Conservation (phyloP, 139 green algal species). For the Coelastrella sp. region DNA sequence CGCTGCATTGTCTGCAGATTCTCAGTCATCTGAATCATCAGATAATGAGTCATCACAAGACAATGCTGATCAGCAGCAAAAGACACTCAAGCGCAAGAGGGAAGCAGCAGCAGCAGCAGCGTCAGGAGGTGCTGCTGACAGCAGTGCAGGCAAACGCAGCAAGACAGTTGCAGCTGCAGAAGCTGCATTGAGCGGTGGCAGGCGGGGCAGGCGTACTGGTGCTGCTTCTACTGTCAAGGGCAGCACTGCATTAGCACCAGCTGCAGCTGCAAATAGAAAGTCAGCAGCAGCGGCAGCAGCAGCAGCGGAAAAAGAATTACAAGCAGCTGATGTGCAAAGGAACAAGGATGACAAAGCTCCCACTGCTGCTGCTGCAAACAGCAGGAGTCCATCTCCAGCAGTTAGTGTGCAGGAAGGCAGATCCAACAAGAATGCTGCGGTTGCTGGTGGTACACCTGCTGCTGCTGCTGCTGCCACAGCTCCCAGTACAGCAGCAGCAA, state of each 20-base stretch:
- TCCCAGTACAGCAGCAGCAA: neutral
- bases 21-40: neutral
- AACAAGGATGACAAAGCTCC: too few relatives aligned
- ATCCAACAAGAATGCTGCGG: neutral
- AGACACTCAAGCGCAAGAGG: neutral
- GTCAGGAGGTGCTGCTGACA: neutral
- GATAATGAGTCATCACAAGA: neutral
- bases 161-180: conserved; percentile 1
- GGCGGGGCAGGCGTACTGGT: too few relatives aligned
- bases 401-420: too few relatives aligned
- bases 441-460: neutral
- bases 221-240: neutral
- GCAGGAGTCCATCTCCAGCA: too few relatives aligned
- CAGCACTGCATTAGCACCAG: too few relatives aligned
- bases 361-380: neutral
- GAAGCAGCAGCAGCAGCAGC: neutral
- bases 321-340: too few relatives aligned
- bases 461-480: neutral
- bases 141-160: neutral
- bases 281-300: too few relatives aligned
- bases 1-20: neutral
- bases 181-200: neutral
- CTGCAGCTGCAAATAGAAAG: too few relatives aligned
- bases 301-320: too few relatives aligned
- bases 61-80: neutral